Base-by-base conservation (phyloP, 495 filamentous ascomycete genomes). In the Glonium stellatum region DNA sequence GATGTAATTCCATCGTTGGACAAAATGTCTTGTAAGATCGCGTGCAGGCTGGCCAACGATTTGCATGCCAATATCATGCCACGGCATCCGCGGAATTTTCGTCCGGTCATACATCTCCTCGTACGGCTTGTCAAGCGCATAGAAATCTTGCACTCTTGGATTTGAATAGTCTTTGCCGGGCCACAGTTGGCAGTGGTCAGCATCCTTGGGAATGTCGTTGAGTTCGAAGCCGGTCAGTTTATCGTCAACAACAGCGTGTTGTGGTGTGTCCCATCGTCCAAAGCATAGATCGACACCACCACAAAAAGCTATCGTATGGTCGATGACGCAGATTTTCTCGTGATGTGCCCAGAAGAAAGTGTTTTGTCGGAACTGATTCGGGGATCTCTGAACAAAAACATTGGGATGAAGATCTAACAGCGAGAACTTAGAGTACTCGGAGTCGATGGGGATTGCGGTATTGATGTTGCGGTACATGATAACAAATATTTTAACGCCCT, bases 311-410 rank as follows among this genome's bases (percentile, higher is more conserved):
- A 99, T 80, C 39, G 90, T 93, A 70, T 99, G 92, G 70, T 99
- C 93, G 31, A 99, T 87, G 49, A 99, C 84, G 65, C 89, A 89
- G 11, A 99, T 80, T 69, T 99, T 99, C 72, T 99, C 93, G 71
- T 99, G 93, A 69, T 99, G 93, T 23, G 93, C 93, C 82, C 93
- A 99, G 77, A 97, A 99, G 75, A 99, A 99, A n/a, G 95, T 95
- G 61, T 96, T 96, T 75, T 99, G 96, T 59, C 93, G 86, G 72
- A 96, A 90, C 70, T 99, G 93, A 65, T 99, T 97, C 0, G 93
- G 93, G 1, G 91, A 96, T 65, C 93, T 80, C 66, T 97, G 89
- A 9, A 99, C 91, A 68, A 95, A 95, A 60, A 99, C 81, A 67
- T 99, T 99, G 9, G 90, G 90, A 67, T 97, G 92, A 12, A 99